phyloP scores from a whole-genome alignment of 2,329 filamentous ascomycete species.

The Aspergillus alliaceus region DNA sequence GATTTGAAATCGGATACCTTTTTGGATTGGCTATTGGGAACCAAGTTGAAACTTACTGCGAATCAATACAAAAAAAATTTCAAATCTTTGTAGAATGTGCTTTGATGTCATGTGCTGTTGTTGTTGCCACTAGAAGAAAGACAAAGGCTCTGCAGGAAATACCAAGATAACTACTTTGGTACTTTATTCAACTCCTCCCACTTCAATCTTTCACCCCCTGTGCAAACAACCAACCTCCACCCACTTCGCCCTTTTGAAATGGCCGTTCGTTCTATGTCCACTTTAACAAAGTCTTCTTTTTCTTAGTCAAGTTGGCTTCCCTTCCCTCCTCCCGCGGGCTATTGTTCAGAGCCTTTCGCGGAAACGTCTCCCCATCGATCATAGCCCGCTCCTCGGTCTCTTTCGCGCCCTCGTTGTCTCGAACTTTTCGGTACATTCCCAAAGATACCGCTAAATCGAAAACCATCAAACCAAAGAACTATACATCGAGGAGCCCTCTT shows the following conservation, averaged over 20 bases:
- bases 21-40: background rate
- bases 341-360: constrained; percentile 28
- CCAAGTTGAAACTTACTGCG: background rate
- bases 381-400: constrained; percentile 8
- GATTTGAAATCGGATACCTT: background rate
- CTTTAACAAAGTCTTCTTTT: background rate
- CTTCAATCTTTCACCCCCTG: background rate
- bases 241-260: background rate
- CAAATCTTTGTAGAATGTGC: background rate
- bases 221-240: background rate
- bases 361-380: constrained; percentile 13
- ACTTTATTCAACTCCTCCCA: background rate
- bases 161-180: too few relatives aligned
- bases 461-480: background rate
- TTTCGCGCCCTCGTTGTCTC: background rate
- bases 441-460: background rate
- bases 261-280: background rate
- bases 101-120: too few relatives aligned
- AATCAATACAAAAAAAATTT: background rate
- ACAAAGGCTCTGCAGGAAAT: too few relatives aligned
- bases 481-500: background rate
- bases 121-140: too few relatives aligned
- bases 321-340: constrained; percentile 29
- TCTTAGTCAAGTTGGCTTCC: constrained; percentile 38
- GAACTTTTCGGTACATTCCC: background rate